Base-by-base conservation (phyloP, 1,139 yeast genomes). In the Kurtzmaniella quercitrusa region DNA sequence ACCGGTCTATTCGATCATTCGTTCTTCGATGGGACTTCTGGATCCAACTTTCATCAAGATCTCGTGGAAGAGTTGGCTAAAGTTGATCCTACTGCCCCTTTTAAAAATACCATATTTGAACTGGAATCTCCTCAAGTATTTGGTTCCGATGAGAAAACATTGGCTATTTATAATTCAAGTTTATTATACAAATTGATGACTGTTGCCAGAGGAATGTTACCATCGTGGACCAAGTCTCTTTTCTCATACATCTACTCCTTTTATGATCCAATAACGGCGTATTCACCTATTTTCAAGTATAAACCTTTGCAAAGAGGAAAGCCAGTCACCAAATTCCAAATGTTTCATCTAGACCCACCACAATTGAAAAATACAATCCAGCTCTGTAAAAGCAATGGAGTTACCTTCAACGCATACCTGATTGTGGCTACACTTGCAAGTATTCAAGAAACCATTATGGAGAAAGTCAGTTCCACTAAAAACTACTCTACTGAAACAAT, bases 1-100 rank as follows among this genome's bases (percentile, higher is more conserved):
- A 45, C 65, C 1, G 59, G 63, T 26, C 52, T 52, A 14, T 60
- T 61, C 43, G 68, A 68, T 47, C 77, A 71, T 48, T 36, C 61
- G 1, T 48, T 63, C 11, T 59, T 59, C 33, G 76, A 71, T 49
- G 77, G 76, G 3, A 55, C 53, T 14, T 53, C 71, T 1, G 70
- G 60, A 1, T 50, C 55, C 7, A 51, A 54, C 36, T 68, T 71
- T 49, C 74, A 66, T 40, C 48, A 54, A 12, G 65, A 65, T 23
- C 56, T 70, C 42, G 44, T 59, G 2, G 42, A 43, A 14, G 57
- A 53, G 17, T 49, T 59, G 33, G 18, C 32, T 3, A 19, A 15
- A 5, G 33, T 23, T 6, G 23, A 22, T 8, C 12, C 30, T 9
- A 33, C 32, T 9, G 37, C 38, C 3, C 17, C 23, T 3, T 36